Evolutionary conservation across 2,329 filamentous ascomycete species (phyloP), one percentile per base, ranked within the genome.

Genomic region (Rutstroemia sp.): DNA sequence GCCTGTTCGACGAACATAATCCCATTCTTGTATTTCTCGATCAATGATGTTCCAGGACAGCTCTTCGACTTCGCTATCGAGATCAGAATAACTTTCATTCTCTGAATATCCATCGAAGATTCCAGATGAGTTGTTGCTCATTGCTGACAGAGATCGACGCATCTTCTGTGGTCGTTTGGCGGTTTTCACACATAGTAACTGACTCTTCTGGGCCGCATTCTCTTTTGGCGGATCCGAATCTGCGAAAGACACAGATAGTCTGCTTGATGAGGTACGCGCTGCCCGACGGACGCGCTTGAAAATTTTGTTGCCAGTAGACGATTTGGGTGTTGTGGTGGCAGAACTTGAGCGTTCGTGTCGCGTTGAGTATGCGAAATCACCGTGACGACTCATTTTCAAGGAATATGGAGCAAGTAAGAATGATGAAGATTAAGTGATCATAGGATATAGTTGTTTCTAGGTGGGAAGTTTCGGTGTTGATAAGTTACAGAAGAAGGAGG

Each of bases 11-110:
- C 66, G 69, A 19, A 66, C 62, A 44, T 63, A 63, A 42, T 69
- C 63, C 67, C 67, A 70, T 57, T 69, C 67, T 14, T 57, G 60
- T 42, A 69, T 66, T 59, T 70, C 67, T 34, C 58, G 50, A 30
- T 67, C 61, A 30, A 69, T 69, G 8, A 68, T 60, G 21, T 59
- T 59, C 62, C 63, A 65, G n/a, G 64, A 59, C 16, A 62, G 16
- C 18, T 62, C 55, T 25, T 67, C 63, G 14, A 8, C 18, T 4
- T 52, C 48, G 12, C 52, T 57, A 14, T 52, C 56, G 16, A 52
- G 16, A 48, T 53, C 42, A 16, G 38, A 39, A 19, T 49, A 42
- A 6, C 52, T 21, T 7, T 51, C 46, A 6, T n/a, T 19, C 49
- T 63, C 56, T 23, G 54, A 54, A 8, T 60, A 44, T 8, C 51